These are phyloP conservation scores for Boletus speciosus DNA, from an alignment of 768 basidiomycete genomes.

Conservation along the genomic window DNA sequence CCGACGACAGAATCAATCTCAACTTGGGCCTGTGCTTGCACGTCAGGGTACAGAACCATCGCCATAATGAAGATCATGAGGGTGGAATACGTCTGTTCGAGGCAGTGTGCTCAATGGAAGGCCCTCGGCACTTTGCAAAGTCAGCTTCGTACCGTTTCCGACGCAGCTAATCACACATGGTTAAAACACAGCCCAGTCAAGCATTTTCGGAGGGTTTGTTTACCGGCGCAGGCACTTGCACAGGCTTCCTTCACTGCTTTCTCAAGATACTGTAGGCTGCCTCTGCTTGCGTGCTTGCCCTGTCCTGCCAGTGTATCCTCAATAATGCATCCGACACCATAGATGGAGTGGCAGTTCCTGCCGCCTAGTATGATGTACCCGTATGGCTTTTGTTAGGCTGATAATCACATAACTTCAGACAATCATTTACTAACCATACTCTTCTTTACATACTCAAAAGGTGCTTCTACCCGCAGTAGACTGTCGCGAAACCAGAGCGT, in stretches of 20 bases:
- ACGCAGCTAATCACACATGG: slow-evolving; percentile 12
- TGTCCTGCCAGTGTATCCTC: slow-evolving; percentile 4
- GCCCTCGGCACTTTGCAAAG: neutral
- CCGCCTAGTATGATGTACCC: slow-evolving; percentile 6
- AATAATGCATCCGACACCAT: slow-evolving; percentile 24
- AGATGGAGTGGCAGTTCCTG: slow-evolving; percentile 19
- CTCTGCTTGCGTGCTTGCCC: slow-evolving; percentile 6
- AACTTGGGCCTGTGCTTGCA: slow-evolving; percentile 17
- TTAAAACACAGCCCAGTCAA: slow-evolving; percentile 7
- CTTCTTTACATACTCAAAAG: slow-evolving; percentile 24
- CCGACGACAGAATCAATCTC: slow-evolving; percentile 21
- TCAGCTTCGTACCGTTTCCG: slow-evolving; percentile 20
- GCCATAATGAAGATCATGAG: slow-evolving; percentile 20
- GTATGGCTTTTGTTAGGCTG: neutral
- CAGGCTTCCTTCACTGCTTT: slow-evolving; percentile 22
- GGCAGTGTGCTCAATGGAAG: slow-evolving; percentile 9
- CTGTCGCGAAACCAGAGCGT: slow-evolving; percentile 10
- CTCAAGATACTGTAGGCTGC: slow-evolving; percentile 6
- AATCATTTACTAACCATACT: slow-evolving; percentile 13
- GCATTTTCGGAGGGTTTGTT: neutral
- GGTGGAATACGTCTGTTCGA: slow-evolving; percentile 18
- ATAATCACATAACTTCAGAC: neutral
- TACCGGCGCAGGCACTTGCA: slow-evolving; percentile 20
- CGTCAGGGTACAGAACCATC: slow-evolving; percentile 27
- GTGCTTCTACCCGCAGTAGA: slow-evolving; percentile 15